Base-by-base conservation (phyloP, 148 eudicot genomes). In the Simmondsia chinensis region DNA sequence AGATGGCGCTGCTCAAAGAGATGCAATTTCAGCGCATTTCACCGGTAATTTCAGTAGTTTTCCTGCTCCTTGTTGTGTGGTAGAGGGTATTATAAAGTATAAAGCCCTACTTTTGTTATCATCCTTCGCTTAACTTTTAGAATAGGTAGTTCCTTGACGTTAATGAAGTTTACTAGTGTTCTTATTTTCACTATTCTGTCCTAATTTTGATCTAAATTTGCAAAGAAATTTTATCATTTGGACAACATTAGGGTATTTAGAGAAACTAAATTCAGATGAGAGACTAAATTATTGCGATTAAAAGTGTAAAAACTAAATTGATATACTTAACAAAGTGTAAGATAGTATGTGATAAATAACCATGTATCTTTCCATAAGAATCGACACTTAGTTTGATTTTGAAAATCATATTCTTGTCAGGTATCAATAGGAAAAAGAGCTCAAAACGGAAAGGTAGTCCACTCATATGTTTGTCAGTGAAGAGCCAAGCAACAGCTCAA, bases 381-480 rank as follows among this genome's bases (percentile, higher is more conserved):
- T 20, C 10, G 17, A 34, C 26, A 20, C 5, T 39, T 29, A 48
- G 46, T 62, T 66, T 27, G 28, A 25, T 40, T 30, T 28, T 28
- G 18, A 15, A 57, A 56, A 41, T 53, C 35, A 14, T 27, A 17
- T 12, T 7, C 37, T 48, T 19, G 25, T 32, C 80, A 75, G 86
- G 80, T 14, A 19, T 57, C 32, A 52, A 33, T 46, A 50, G 50
- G 45, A 56, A 54, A 38, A 47, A 19, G 48, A 52, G 14, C 31
- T n/a, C n/a, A n/a, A n/a, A n/a, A n/a, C n/a, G n/a, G n/a, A 64
- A 53, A 58, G 48, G 47, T 23, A 48, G 33, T 42, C 34, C 58
- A 2, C 54, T 46, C 46, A n/a, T 65, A 27, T 61, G 71, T 57
- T 63, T 65, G 39, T 71, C 81, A 23, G 75, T 69, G 36, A 71